Evolutionary conservation across 306 rosid genomes (phyloP), one percentile per base, ranked within the genome.

Genomic region (Malus fusca): DNA sequence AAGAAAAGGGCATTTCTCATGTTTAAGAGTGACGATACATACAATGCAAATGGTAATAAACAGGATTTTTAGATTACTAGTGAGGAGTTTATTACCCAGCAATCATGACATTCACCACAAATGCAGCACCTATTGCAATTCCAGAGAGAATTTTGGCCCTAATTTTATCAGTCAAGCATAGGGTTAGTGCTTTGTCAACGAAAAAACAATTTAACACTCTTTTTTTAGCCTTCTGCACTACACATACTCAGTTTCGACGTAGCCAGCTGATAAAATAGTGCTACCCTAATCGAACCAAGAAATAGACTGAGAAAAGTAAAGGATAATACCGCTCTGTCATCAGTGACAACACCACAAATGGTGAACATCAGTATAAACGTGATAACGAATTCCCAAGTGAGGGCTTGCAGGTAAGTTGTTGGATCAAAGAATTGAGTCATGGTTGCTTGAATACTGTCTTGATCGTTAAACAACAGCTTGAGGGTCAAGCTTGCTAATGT

Each of bases 331-430:
- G 83, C 87, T 80, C 84, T 86, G 40, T 82, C 73, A 80, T 88
- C 84, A 61, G 88, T 81, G 67, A 85, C 81, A 44, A 75, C 87
- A 60, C 83, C 87, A 25, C 81, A 79, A 78, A 84, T 85, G 64
- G 83, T 85, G 81, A 87, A 69, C 84, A 82, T 73, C 21, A 83
- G 43, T 40, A 78, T 74, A 70, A 72, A 83, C 44, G 89, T 74
- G 79, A 52, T 77, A 11, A 77, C 73, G 65, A 81, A 76, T 72
- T 77, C 85, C 78, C 78, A 66, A 15, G 55, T 23, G 66, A 77
- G 18, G 71, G 85, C 81, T 67, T 81, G 71, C 7, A 77, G 42
- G 43, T 81, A 74, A 58, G 78, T 48, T 19, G 77, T 75, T 75
- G 84, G 22, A 52, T 71, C 26, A 22, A 75, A 72, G 52, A 72